Base-by-base conservation (phyloP, 1,284 basidiomycete species). In the Stygiomarasmius scandens region DNA sequence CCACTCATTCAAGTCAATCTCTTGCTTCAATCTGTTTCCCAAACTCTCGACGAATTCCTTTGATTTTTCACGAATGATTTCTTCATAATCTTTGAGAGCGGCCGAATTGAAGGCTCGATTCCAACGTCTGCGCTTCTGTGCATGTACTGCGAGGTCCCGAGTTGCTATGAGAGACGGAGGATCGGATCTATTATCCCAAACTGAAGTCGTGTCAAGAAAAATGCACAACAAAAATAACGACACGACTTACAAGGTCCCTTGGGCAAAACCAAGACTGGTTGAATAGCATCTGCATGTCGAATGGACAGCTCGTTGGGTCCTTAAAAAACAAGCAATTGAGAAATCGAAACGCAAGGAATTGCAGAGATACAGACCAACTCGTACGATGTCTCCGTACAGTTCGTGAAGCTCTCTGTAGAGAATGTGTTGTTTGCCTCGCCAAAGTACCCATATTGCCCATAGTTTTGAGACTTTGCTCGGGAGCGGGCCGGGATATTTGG, bases 1-100 rank as follows among this genome's bases (percentile, higher is more conserved):
- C 75, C 75, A 80, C n/a, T 72, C 56, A 0, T 74, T 67, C 10
- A 86, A 53, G 57, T 83, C 70, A 20, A 81, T 59, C 45, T 66
- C 47, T 19, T n/a, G 16, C 10, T 25, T n/a, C 3, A 49, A 44
- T 8, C 63, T 61, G 1, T 46, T 60, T 44, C 70, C 71, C 9
- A 83, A 63, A 1, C 66, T 62, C 2, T 74, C 64, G 0, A 78
- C 66, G 2, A 85, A 67, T 54, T 82, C 73, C 3, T 64, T 60
- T 0, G 70, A 70, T 11, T 80, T 70, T 45, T 63, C 68, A 1
- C 68, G 64, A 5, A 85, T 64, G 34, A 81, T 73, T 0, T 65
- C 67, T 59, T 82, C 75, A 64, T 86, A 86, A 11, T 75, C 75
- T 57, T 76, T 78, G 1, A 85, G 54, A 1, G 81, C 72, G 3